Base-by-base conservation (phyloP, 805 yeast species). In the Blastobotrys attinorum region DNA sequence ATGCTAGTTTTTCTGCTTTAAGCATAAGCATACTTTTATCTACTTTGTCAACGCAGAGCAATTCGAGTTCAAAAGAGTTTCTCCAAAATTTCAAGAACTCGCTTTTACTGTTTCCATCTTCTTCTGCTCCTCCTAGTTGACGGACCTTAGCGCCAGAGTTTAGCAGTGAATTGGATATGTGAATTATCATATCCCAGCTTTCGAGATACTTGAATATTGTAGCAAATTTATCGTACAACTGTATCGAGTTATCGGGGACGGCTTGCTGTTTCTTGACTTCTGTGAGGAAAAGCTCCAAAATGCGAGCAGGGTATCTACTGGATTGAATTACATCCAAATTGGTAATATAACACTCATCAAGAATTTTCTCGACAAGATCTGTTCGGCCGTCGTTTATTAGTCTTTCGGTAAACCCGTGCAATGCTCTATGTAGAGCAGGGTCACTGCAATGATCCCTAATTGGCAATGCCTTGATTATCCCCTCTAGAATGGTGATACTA, bases 141-240 rank as follows among this genome's bases (percentile, higher is more conserved):
- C 40, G 45, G 10, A 37, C 11, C 20, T 31, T 31, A n/a, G 37
- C 29, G 4, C 45, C 45, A 17, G 16, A n/a, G 25, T 37, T 42
- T 4, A 42, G 31, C 21, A 42, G 10, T 4, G 42, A 31, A 37
- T 42, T 38, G 8, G 45, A 42, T 18, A 42, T 29, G n/a, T 31
- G 32, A 6, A 35, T 21, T 3, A 41, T 15, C 3, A 35, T n/a
- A 17, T 35, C 39, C 22, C 22, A 35, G 39, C 27, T 22, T 13
- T 33, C 17, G 22, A 27, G 35, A 5, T 39, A 20, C n/a, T 4
- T 16, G 29, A 39, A 39, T 3, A 39, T 16, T 11, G 3, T 25
- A 3, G 6, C 16, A 20, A 39, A 39, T 2, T 11, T 11, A 15
- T 18, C 33, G 17, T 17, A 29, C 3, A 29, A 4, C 13, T 27